Conservation (phyloP, 2,329 filamentous ascomycete species). For the Tolypocladium capitatum region DNA sequence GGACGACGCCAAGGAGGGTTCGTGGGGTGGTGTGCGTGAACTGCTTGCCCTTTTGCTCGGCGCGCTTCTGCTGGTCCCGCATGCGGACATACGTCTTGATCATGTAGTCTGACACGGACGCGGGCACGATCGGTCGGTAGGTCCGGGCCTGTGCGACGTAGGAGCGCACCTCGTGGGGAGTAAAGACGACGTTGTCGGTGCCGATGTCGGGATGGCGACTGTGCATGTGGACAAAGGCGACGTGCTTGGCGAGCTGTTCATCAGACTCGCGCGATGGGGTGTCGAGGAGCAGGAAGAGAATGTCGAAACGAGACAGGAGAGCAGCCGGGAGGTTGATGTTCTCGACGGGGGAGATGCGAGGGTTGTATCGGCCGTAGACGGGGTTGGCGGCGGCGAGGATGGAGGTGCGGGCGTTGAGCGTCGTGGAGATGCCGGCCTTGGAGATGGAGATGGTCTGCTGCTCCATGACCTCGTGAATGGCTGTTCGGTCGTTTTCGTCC, state of each 20-base stretch:
- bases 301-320: slow-evolving; percentile 89
- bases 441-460: slow-evolving; percentile 79
- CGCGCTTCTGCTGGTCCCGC: slow-evolving; percentile 80
- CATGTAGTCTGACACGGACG: slow-evolving; percentile 85
- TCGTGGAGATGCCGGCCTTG: slow-evolving; percentile 58
- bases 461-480: slow-evolving; percentile 82
- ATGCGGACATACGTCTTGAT: slow-evolving; percentile 93
- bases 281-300: slow-evolving; percentile 93
- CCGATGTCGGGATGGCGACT: slow-evolving; percentile 73
- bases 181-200: slow-evolving; percentile 58
- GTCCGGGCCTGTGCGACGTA: slow-evolving; percentile 89
- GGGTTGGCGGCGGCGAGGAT: slow-evolving; percentile 95
- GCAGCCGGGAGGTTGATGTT: slow-evolving; percentile 99
- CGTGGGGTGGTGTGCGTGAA: slow-evolving; percentile 91
- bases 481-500: slow-evolving; percentile 71
- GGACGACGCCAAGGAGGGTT: slow-evolving; percentile 83
- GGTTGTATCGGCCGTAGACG: slow-evolving; percentile 95
- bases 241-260: slow-evolving; percentile 88
- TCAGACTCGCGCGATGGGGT: slow-evolving; percentile 81
- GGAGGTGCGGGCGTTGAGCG: slow-evolving; percentile 87
- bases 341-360: slow-evolving; percentile 89
- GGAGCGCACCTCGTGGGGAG: slow-evolving; percentile 83
- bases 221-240: slow-evolving; percentile 95
- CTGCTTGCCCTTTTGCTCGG: slow-evolving; percentile 81
- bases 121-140: slow-evolving; percentile 76